These are phyloP conservation scores for Cucurbita maxima DNA, from an alignment of 306 rosid species.

Conservation along the genomic window DNA sequence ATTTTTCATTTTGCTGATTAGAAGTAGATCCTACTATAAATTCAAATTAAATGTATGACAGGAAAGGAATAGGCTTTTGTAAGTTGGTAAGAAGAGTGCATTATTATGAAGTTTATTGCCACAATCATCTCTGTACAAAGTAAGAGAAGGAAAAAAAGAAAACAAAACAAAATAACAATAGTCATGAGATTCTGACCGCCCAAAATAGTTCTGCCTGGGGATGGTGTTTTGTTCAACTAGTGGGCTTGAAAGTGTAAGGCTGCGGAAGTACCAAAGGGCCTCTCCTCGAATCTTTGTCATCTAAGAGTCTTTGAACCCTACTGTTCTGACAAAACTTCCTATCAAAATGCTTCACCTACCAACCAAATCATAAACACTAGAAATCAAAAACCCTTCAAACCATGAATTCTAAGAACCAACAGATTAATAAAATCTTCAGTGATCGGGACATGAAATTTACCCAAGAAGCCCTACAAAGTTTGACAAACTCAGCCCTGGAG, in stretches of 20 bases:
- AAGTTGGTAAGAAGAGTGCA: neutral
- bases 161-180: neutral
- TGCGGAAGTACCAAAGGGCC: slow-evolving; percentile 76
- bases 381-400: neutral
- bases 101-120: neutral
- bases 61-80: neutral
- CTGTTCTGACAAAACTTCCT: slow-evolving; percentile 60
- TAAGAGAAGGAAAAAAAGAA: neutral
- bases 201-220: neutral
- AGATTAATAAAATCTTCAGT: neutral
- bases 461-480: slow-evolving; percentile 81
- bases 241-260: slow-evolving; percentile 45
- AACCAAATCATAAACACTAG: neutral
- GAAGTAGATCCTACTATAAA: neutral
- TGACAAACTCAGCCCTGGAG: slow-evolving; percentile 40
- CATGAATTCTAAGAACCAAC: neutral
- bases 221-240: slow-evolving; percentile 4
- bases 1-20: neutral
- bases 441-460: slow-evolving; percentile 19
- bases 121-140: neutral
- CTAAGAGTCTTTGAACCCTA: slow-evolving; percentile 72
- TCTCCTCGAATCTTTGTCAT: slow-evolving; percentile 67
- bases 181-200: neutral
- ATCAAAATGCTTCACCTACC: slow-evolving; percentile 89
- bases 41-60: neutral